Evolutionary conservation across 2,329 filamentous ascomycete genomes (phyloP).

Genomic region (Fusarium xylarioides): DNA sequence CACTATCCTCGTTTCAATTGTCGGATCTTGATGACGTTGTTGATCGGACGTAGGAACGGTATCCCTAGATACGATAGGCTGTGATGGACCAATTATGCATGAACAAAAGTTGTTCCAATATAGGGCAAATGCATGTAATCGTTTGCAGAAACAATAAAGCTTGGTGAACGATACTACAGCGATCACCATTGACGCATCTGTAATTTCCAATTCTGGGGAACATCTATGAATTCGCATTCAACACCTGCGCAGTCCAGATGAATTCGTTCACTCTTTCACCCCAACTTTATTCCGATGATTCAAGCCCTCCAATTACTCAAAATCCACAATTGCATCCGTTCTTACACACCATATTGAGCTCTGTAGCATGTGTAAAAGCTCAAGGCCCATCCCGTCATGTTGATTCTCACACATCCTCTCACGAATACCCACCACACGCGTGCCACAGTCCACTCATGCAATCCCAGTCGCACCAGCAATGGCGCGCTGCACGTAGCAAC

Average conservation of each 20-base stretch:
- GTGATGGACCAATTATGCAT: slow-evolving; percentile 34
- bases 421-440: slow-evolving; percentile 28
- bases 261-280: not conserved
- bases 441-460: slow-evolving; percentile 36
- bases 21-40: slow-evolving; percentile 34
- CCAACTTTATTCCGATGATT: slow-evolving; percentile 8
- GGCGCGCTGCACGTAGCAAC: slow-evolving; percentile 34
- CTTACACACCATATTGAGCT: slow-evolving; percentile 13
- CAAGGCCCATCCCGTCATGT: not conserved
- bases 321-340: slow-evolving; percentile 6
- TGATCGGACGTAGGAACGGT: slow-evolving; percentile 22
- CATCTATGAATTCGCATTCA: not conserved
- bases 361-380: slow-evolving; percentile 13
- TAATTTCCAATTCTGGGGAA: not conserved
- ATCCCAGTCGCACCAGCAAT: slow-evolving; percentile 39
- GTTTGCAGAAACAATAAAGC: slow-evolving; percentile 17
- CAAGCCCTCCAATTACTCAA: not conserved
- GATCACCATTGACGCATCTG: not conserved
- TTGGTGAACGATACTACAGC: not conserved
- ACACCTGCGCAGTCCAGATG: not conserved
- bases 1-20: slow-evolving; percentile 42
- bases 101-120: slow-evolving; percentile 24
- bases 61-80: slow-evolving; percentile 34
- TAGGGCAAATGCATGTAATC: slow-evolving; percentile 35
- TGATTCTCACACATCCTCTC: slow-evolving; percentile 27